phyloP scores from a whole-genome alignment of 2,329 filamentous ascomycete species.

The Chaetomium strumarium region DNA sequence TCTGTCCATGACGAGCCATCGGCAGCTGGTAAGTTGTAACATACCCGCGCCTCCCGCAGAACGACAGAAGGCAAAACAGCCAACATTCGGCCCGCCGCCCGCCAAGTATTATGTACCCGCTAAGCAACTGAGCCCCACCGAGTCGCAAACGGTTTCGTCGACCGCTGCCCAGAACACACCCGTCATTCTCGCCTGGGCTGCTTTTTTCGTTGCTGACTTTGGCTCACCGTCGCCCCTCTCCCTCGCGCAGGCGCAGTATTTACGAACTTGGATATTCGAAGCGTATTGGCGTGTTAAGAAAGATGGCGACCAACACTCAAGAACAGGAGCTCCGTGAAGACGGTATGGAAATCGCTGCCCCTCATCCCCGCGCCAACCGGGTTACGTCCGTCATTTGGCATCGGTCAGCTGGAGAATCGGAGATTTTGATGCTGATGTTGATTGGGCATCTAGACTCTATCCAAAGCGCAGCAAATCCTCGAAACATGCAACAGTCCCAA shows the following conservation, averaged over 20 bases:
- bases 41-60: slow-evolving; percentile 18
- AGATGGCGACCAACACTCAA: slow-evolving; percentile 14
- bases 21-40: no score
- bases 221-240: background rate
- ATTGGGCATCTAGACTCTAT: slow-evolving; percentile 9
- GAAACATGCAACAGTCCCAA: slow-evolving; percentile 7
- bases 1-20: background rate
- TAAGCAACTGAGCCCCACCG: slow-evolving; percentile 20
- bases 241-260: slow-evolving; percentile 5
- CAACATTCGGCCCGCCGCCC: slow-evolving; percentile 10
- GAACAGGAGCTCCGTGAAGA: slow-evolving; percentile 10
- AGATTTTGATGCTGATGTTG: slow-evolving; percentile 6
- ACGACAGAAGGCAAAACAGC: slow-evolving; percentile 5
- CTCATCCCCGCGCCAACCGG: slow-evolving; percentile 13
- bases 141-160: slow-evolving; percentile 13
- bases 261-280: background rate
- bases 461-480: slow-evolving; percentile 10
- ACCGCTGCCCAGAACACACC: background rate
- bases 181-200: slow-evolving; percentile 3
- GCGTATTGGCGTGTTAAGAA: background rate
- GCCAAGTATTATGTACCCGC: slow-evolving; percentile 14
- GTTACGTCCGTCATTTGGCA: background rate
- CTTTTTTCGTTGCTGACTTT: slow-evolving; percentile 3
- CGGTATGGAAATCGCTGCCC: slow-evolving; percentile 13
- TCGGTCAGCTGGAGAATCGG: slow-evolving; percentile 9